Evolutionary conservation across 2,329 filamentous ascomycete species (phyloP).

Genomic region (Orbilia quercus): DNA sequence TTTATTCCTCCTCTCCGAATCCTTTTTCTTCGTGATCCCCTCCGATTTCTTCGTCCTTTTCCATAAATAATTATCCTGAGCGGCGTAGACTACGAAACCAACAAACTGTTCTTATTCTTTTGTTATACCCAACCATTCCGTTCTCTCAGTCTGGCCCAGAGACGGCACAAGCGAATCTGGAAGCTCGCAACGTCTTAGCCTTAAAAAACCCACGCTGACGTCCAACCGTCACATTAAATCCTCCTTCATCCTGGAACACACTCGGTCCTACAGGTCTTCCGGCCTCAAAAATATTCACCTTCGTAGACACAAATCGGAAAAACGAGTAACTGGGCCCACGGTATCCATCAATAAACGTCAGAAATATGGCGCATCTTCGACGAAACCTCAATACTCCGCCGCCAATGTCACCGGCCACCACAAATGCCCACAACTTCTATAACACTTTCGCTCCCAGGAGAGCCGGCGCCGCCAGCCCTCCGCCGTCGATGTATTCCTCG

Average conservation of each 20-base stretch:
- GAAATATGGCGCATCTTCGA: constrained; percentile 50
- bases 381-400: constrained; percentile 51
- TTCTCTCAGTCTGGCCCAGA: constrained; percentile 23
- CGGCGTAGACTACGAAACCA: neutral
- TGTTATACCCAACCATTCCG: neutral
- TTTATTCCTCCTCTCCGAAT: constrained; percentile 8
- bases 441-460: constrained; percentile 52
- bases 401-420: constrained; percentile 53
- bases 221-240: neutral
- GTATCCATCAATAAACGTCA: constrained; percentile 1
- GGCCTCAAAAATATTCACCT: neutral
- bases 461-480: constrained; percentile 32
- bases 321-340: neutral
- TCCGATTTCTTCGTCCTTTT: constrained; percentile 9
- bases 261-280: neutral
- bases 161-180: constrained; percentile 32
- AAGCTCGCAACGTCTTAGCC: constrained; percentile 32
- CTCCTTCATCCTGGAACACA: neutral
- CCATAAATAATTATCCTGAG: constrained; percentile 3
- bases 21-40: constrained; percentile 9
- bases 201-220: constrained; percentile 47
- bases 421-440: constrained; percentile 53
- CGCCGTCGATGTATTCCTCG: constrained; percentile 45
- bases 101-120: neutral
- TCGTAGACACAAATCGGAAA: constrained; percentile 1